Conservation (phyloP, 2,329 filamentous ascomycete genomes). For the Pestalotiopsis sp. region DNA sequence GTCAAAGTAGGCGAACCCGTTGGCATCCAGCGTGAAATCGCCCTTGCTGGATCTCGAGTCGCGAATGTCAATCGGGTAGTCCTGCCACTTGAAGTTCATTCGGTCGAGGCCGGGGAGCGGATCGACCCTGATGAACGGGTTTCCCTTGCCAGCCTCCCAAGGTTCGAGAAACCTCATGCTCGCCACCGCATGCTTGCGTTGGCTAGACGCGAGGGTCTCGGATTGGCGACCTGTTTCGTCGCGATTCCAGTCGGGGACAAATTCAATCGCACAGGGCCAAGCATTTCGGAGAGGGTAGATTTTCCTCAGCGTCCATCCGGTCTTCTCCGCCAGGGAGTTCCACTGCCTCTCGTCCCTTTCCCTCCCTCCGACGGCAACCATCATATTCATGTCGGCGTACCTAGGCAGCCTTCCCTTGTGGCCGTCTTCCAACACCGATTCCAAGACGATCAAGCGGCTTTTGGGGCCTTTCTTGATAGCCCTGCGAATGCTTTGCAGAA, state of each 20-base stretch:
- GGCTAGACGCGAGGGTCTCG: too few relatives aligned
- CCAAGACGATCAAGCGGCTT: slow-evolving; percentile 38
- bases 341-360: slow-evolving; percentile 35
- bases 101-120: neutral
- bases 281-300: slow-evolving; percentile 23
- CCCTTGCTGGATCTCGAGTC: slow-evolving; percentile 13
- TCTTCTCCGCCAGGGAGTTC: slow-evolving; percentile 26
- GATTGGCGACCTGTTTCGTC: too few relatives aligned
- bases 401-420: slow-evolving; percentile 30
- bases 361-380: slow-evolving; percentile 34
- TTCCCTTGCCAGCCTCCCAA: neutral
- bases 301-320: slow-evolving; percentile 31
- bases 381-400: slow-evolving; percentile 46
- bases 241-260: neutral
- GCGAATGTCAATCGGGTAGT: neutral
- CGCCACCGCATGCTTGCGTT: too few relatives aligned
- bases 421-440: slow-evolving; percentile 37
- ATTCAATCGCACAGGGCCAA: slow-evolving; percentile 25
- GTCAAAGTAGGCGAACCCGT: slow-evolving; percentile 1
- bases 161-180: neutral
- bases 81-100: neutral
- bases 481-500: slow-evolving; percentile 31
- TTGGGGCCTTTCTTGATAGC: slow-evolving; percentile 27
- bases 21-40: neutral
- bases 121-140: neutral